Evolutionary conservation across 805 yeast species (phyloP), one percentile per base, ranked within the genome.

Genomic region (Pichia scutulata): DNA sequence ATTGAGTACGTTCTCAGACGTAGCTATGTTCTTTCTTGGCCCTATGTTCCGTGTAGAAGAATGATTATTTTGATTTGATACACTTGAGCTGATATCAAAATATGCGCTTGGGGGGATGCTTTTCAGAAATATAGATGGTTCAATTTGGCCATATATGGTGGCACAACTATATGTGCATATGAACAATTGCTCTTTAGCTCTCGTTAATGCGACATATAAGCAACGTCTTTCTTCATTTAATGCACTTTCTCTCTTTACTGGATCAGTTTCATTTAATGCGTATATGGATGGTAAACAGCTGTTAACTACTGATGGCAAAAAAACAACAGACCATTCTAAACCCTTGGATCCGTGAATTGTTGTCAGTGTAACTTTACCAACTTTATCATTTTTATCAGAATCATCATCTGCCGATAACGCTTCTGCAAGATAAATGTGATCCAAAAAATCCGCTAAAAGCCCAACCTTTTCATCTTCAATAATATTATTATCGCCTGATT

Each of bases 341-440:
- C 99, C 99, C 63, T 92, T 92, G 1, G 97, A 81, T 0, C 89
- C 88, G 63, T 92, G 99, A 13, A 92, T 84, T 0, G 98, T 93
- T 0, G 95, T 84, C 0, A 92, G 61, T 1, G 63, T 57, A 8
- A 67, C 65, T 43, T 58, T 61, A 3, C 65, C 58, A 1, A 33
- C 41, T 1, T 39, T 41, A 18, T 50, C 47, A 1, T 46, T 45
- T n/a, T 41, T 24, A 13, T 49, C 48, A 16, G 43, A 14, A 4
- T 51, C 46, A 24, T 52, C 50, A 22, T 37, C 48, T 5, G 46
- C 28, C 7, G 46, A 46, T 51, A 47, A 22, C 7, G 30, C 22
- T 42, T 63, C 68, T 25, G 63, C 66, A 16, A 67, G 53, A 46
- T 65, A 58, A 25, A 66, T 59, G 8, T 65, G 61, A 40, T 68